Evolutionary conservation across 345 rosid genomes (phyloP), one percentile per base, ranked within the genome.

Genomic region (Euphorbia lathyris): DNA sequence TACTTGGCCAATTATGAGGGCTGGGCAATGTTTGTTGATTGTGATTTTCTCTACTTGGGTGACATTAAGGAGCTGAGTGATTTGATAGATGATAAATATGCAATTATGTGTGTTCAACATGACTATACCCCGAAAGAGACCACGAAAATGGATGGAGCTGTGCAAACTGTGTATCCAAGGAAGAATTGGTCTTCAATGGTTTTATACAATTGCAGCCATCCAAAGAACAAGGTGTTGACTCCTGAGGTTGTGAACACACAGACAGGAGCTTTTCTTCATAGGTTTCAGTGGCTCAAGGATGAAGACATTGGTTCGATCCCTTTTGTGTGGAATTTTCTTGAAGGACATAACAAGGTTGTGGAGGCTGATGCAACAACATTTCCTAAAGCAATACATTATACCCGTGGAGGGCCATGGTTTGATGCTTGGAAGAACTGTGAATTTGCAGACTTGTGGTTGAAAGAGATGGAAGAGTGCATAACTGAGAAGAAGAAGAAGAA

Each of bases 151-250:
- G 99, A 95, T 36, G 99, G 99, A 38, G 97, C 92, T 0, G 94
- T 90, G 36, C 99, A 95, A 36, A 95, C 98, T 0, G 93, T 87
- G 40, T 92, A 95, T 75, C 99, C 96, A 0, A 85, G 99, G 81
- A 95, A 95, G 92, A 95, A 95, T 67, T 95, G 97, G 99, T 95
- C 99, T 3, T 95, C 99, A 0, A 95, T 95, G 99, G 99, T 95
- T 59, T 74, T 95, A 66, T 95, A 95, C 79, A 95, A 95, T 11
- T 95, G 98, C 65, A 89, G 89, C 4, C 99, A 92, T 58, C 97
- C 92, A 0, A 95, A 95, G 78, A 95, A 90, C 90, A 90, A 78
- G 85, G 77, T 71, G 0, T 62, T 95, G 74, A 84, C 77, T 2
- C 97, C 96, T 3, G 91, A 88, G 64, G 74, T 63, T 65, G 99